These are phyloP conservation scores for Kurtzmaniella natalensis DNA, from an alignment of 1,139 yeast genomes.

Conservation along the genomic window DNA sequence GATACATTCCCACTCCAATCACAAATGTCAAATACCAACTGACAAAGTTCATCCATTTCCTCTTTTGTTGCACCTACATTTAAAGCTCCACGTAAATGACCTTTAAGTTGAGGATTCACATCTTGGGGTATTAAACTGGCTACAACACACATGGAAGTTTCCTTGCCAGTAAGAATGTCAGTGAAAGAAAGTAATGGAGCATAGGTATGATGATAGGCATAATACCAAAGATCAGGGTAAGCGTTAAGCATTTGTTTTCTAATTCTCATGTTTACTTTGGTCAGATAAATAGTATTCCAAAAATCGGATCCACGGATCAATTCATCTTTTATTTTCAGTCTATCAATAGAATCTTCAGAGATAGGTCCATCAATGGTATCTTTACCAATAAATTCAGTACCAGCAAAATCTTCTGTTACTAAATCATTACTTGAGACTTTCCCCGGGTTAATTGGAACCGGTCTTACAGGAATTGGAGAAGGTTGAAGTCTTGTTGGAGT, in stretches of 20 bases:
- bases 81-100: slow-evolving; percentile 81
- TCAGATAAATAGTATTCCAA: slow-evolving; percentile 71
- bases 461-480: slow-evolving; percentile 24
- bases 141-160: slow-evolving; percentile 73
- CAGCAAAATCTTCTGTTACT: slow-evolving; percentile 39
- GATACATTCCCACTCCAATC: slow-evolving; percentile 65
- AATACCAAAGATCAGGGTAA: slow-evolving; percentile 82
- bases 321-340: slow-evolving; percentile 22
- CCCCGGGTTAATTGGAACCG: slow-evolving; percentile 30
- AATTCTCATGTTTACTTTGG: slow-evolving; percentile 65
- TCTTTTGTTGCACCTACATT: slow-evolving; percentile 72
- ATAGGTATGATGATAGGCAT: slow-evolving; percentile 69
- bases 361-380: slow-evolving; percentile 47
- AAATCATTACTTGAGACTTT: slow-evolving; percentile 34
- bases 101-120: slow-evolving; percentile 90
- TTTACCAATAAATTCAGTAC: slow-evolving; percentile 26
- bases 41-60: slow-evolving; percentile 57
- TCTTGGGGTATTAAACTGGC: slow-evolving; percentile 87
- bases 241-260: slow-evolving; percentile 64
- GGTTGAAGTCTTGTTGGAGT: slow-evolving; percentile 54
- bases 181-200: slow-evolving; percentile 71
- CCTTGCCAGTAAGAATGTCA: slow-evolving; percentile 58
- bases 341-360: slow-evolving; percentile 26
- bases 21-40: slow-evolving; percentile 61
- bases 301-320: slow-evolving; percentile 56